Base-by-base conservation (phyloP, 352 stramenopile genomes). In the Phytophthora syringae region DNA sequence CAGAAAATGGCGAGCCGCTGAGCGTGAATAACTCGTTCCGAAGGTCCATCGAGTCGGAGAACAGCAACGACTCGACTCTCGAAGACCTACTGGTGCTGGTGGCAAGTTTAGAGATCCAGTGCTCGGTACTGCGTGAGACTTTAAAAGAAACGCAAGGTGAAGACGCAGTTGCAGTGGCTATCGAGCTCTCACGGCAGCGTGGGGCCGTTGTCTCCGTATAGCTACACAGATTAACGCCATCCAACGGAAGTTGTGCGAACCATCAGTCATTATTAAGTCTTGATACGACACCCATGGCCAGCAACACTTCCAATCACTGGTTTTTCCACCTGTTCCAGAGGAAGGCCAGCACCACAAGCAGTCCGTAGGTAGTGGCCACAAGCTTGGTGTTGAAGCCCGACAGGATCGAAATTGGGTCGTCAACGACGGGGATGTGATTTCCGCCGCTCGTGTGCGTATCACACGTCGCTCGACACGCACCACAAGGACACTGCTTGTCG, bases 401-500 rank as follows among this genome's bases (percentile, higher is more conserved):
- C 20, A 84, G 66, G 15, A 92, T 49, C 20, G 81, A 88, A 60
- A 93, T 93, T 4, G 86, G 86, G 44, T 92, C 67, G n/a, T 80
- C 68, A 4, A 85, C 70, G 15, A 91, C 62, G 40, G 81, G 70
- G 60, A 89, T 83, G 30, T 74, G 57, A 50, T 77, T 72, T n/a
- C 52, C 52, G 11, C 64, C 70, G 39, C 64, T 59, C 11, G 63
- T 48, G 47, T 84, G 76, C 4, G 79, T 69, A 43, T 91, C 81
- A 60, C 86, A 95, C 27, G 86, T 90, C 5, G 69, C 70, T 22
- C 80, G 81, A 36, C 86, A 95, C 1, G 86, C 73, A 22, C 82
- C 83, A 48, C 86, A 95, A 1, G 86, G 86, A 62, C 86, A 95
- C 55, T 93, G 83, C 62, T 92, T 92, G 3, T 76, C 55, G 1